Evolutionary conservation across 116 monocot species (phyloP).

Genomic region (Phalaenopsis hybrid): DNA sequence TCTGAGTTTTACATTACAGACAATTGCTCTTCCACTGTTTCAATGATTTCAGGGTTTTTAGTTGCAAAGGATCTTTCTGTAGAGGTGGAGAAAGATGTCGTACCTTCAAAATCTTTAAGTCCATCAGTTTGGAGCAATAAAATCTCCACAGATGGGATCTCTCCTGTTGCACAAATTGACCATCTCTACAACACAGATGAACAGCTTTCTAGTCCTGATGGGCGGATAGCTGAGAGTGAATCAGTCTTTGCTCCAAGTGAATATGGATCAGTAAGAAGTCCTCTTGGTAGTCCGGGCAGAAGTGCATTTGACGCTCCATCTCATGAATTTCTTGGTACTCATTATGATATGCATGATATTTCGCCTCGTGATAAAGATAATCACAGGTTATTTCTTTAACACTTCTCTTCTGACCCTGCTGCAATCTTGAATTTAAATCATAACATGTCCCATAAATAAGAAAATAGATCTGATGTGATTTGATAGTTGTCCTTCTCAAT

Average conservation of each 20-base stretch:
- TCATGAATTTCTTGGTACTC: constrained; percentile 25
- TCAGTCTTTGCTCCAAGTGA: constrained; percentile 44
- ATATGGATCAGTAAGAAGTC: constrained; percentile 54
- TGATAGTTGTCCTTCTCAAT: not conserved
- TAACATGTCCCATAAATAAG: not conserved
- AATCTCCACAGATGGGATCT: constrained; percentile 25
- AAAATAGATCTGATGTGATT: not conserved
- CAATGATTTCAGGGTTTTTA: constrained; percentile 41
- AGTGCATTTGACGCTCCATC: constrained; percentile 45
- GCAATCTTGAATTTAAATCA: not conserved
- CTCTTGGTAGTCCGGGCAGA: constrained; percentile 60
- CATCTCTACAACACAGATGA: constrained; percentile 26
- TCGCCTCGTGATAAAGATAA: constrained; percentile 59
- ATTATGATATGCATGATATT: constrained; percentile 27
- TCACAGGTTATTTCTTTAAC: constrained; percentile 35
- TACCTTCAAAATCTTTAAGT: constrained; percentile 18
- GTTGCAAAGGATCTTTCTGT: constrained; percentile 39
- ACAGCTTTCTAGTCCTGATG: constrained; percentile 1
- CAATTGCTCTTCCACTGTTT: not conserved
- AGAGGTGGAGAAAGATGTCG: constrained; percentile 21
- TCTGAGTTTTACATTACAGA: not conserved
- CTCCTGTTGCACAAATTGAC: constrained; percentile 32
- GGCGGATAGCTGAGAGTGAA: constrained; percentile 22
- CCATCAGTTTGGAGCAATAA: constrained; percentile 28
- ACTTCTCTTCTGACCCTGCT: too few relatives aligned